A percentile compares a stretch with the other conserved stretches of the same genome.
Evolutionary conservation across 257 asterid genomes (phyloP).

Genomic region (Gentiana macrophylla): DNA sequence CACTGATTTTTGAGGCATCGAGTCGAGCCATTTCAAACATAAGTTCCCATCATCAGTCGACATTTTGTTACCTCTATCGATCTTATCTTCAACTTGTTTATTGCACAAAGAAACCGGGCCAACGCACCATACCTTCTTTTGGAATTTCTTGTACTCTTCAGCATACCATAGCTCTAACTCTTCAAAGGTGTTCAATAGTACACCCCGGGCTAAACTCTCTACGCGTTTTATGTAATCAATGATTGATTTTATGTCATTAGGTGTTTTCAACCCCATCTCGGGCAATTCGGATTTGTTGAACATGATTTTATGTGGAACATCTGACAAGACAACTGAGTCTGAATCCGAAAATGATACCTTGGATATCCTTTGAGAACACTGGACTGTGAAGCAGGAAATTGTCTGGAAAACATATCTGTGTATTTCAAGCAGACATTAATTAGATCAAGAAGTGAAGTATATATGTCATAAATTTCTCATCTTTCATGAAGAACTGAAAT

Average conservation of each 20-base stretch:
- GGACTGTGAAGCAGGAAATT: conserved; percentile 40
- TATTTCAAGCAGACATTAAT: no score
- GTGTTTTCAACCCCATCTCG: not conserved
- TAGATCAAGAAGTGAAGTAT: no score
- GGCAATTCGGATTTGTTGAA: conserved; percentile 31
- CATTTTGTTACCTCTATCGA: conserved; percentile 29
- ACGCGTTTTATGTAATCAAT: conserved; percentile 16
- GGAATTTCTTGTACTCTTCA: conserved; percentile 15
- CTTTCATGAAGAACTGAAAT: no score
- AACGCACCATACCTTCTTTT: conserved; percentile 34
- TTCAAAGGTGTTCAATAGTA: conserved; percentile 34
- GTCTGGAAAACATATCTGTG: conserved; percentile 34
- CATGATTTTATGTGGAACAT: conserved; percentile 37
- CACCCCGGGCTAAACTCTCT: conserved; percentile 18
- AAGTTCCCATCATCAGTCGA: conserved; percentile 5
- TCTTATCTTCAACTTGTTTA: conserved; percentile 16
- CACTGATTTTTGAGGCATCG: conserved; percentile 15
- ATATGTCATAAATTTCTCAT: no score
- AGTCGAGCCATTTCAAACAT: conserved; percentile 34
- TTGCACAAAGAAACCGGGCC: conserved; percentile 40
- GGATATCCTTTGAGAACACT: conserved; percentile 20
- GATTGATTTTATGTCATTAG: conserved; percentile 9
- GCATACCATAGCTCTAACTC: conserved; percentile 49
- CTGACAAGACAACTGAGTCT: conserved; percentile 23
- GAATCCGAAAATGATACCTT: conserved; percentile 9